Evolutionary conservation across 768 basidiomycete genomes (phyloP), one percentile per base, ranked within the genome.

Genomic region (Asterophora lycoperdoides): DNA sequence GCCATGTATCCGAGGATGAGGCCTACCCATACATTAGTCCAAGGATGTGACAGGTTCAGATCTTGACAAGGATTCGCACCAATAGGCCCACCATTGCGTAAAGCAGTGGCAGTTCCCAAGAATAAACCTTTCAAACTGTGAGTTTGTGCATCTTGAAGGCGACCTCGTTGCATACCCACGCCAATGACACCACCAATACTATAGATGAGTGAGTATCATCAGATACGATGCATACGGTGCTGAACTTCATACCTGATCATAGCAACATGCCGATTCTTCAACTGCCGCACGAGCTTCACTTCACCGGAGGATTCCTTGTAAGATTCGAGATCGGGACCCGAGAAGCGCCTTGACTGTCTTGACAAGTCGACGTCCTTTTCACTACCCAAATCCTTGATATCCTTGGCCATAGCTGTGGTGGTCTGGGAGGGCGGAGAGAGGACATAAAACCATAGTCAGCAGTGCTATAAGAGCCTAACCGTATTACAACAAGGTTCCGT

Each of bases 251-350:
- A 32, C 84, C 86, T 87, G 56, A 89, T 89, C 86, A 89, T 88
- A 42, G 87, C 84, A 51, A 90, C 75, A 61, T 90, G 89, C 13
- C 88, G 73, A 58, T 86, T 88, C 64, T 86, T 86, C 55, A 86
- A 68, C 64, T 86, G 83, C 41, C 83, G 75, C 9, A 75, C 67
- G 34, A 84, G 78, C 37, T 63, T 64, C 48, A 48, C 52, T 28
- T 61, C 55, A 2, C 52, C 53, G 20, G 48, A 45, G 34, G 26
- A 28, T 18, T 39, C 49, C 13, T 41, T 39, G 18, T 58, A 39
- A 11, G 63, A 63, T 45, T 63, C 64, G 23, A 6, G 23, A 23
- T 23, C 23, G 23, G 23, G 23, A 23, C 23, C 23, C 6, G 23
- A 23, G 23, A 6, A 23, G 23, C 23, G 23, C 23, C 23, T 23